Evolutionary conservation across 345 rosid species (phyloP).

Genomic region (Gossypium australe): DNA sequence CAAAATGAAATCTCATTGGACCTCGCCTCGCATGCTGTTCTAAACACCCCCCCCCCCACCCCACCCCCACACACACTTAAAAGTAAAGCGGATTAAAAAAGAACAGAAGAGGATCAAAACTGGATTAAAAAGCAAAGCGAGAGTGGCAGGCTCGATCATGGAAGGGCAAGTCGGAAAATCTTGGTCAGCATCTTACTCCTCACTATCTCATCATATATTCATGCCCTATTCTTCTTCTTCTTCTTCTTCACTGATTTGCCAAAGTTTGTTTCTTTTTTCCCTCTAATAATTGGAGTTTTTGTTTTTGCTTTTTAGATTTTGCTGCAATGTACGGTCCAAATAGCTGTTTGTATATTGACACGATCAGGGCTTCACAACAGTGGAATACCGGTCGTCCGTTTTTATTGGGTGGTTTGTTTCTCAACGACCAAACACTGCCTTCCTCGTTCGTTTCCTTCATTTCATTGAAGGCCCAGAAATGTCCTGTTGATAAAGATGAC

Average conservation of each 20-base stretch:
- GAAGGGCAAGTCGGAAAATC: conserved; percentile 1
- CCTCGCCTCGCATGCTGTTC: neutral
- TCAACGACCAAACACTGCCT: conserved; percentile 31
- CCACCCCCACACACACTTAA: too few species aligned
- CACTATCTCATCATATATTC: neutral
- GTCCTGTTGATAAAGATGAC: neutral
- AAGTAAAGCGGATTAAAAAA: neutral
- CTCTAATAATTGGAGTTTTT: too few species aligned
- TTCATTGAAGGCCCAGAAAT: neutral
- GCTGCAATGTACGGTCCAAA: conserved; percentile 45
- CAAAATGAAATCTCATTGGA: neutral
- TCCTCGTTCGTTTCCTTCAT: conserved; percentile 44
- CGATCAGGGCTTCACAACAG: conserved; percentile 26
- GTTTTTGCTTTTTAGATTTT: neutral
- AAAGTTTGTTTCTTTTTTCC: neutral
- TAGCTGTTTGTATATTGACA: conserved; percentile 28
- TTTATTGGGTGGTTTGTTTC: conserved; percentile 52
- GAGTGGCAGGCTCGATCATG: neutral
- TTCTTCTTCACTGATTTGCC: neutral
- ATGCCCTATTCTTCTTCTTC: conserved; percentile 8
- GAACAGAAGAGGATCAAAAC: neutral
- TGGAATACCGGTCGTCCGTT: conserved; percentile 19
- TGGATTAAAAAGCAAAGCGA: neutral
- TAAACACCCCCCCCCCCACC: neutral
- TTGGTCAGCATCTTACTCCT: neutral